Conservation (phyloP, 176 grass and related monocot genomes). For the Oryza meridionalis region DNA sequence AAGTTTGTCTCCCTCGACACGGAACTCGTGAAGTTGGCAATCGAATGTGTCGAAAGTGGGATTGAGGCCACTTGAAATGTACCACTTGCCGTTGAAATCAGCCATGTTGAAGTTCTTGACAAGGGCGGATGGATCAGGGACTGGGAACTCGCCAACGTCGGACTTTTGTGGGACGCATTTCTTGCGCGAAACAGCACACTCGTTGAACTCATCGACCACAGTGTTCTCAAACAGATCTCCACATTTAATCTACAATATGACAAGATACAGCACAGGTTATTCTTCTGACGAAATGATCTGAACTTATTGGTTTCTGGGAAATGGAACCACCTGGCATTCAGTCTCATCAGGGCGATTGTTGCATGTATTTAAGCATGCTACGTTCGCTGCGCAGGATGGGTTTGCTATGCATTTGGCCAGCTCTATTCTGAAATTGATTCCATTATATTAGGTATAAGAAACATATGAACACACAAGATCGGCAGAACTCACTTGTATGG, state of each 20-base stretch:
- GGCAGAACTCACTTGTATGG: not conserved
- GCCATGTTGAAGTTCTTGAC: constrained; percentile 84
- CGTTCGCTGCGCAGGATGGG: constrained; percentile 91
- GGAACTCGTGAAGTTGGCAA: constrained; percentile 95
- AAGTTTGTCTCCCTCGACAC: constrained; percentile 71
- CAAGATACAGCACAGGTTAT: constrained; percentile 3
- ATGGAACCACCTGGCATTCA: constrained; percentile 84
- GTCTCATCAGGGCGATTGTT: constrained; percentile 95
- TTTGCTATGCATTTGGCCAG: constrained; percentile 94
- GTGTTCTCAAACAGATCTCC: constrained; percentile 92
- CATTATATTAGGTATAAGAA: not conserved
- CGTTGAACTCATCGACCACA: constrained; percentile 93
- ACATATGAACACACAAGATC: constrained; percentile 1
- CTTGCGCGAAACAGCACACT: constrained; percentile 95
- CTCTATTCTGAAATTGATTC: constrained; percentile 62
- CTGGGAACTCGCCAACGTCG: constrained; percentile 79
- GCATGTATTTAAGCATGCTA: constrained; percentile 95
- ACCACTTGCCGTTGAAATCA: constrained; percentile 96
- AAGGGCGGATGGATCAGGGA: constrained; percentile 66
- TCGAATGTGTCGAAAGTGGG: constrained; percentile 91
- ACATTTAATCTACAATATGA: constrained; percentile 76
- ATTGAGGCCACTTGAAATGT: constrained; percentile 90
- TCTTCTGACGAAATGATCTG: not conserved
- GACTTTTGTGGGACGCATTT: constrained; percentile 93
- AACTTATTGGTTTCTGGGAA: not conserved